Evolutionary conservation across 148 eudicot species (phyloP).

Genomic region (Rhododendron molle): DNA sequence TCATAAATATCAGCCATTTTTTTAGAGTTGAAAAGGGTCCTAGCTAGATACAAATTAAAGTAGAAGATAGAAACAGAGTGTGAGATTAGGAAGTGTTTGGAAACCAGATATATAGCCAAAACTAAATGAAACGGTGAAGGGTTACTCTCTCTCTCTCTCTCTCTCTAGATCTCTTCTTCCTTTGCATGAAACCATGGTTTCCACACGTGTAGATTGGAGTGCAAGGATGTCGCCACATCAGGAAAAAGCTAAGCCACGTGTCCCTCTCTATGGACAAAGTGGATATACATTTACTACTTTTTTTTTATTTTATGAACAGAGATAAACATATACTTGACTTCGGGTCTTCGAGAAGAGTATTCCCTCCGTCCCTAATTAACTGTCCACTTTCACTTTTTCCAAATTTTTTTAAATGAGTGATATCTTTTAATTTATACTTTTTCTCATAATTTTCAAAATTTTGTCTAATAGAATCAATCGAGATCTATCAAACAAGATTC

Average conservation of each 20-base stretch:
- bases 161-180: background rate
- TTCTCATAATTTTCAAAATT: no score
- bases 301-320: no score
- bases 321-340: background rate
- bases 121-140: background rate
- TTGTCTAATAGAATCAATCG: no score
- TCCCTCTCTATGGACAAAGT: background rate
- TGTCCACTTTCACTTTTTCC: no score
- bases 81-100: background rate
- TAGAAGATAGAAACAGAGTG: background rate
- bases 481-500: no score
- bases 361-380: no score
- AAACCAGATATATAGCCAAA: background rate
- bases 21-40: background rate
- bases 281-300: background rate
- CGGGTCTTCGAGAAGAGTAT: background rate
- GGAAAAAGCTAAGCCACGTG: background rate
- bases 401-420: no score
- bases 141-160: background rate
- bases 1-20: constrained; percentile 68
- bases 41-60: background rate
- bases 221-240: constrained; percentile 3
- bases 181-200: background rate
- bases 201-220: background rate
- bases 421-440: no score